Evolutionary conservation across 2,329 filamentous ascomycete genomes (phyloP).

Genomic region (Aspergillus thermomutatus): DNA sequence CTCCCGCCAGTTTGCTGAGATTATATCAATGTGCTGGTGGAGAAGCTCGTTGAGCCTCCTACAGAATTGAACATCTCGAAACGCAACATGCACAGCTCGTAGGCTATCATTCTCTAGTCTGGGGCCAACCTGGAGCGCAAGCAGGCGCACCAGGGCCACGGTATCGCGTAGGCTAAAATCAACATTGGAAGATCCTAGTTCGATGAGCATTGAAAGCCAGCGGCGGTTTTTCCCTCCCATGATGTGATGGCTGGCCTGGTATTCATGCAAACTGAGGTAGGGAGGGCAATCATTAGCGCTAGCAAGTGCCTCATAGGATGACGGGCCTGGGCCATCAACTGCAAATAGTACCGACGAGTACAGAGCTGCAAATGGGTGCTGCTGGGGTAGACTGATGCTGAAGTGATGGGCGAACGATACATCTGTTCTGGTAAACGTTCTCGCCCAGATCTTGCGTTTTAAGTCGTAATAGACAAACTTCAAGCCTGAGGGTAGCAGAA

Average conservation of each 20-base stretch:
- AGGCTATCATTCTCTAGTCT: slow-evolving; percentile 28
- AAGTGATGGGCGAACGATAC: slow-evolving; percentile 49
- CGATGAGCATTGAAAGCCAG: slow-evolving; percentile 49
- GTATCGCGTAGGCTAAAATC: slow-evolving; percentile 59
- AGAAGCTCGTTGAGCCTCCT: slow-evolving; percentile 48
- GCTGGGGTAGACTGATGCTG: slow-evolving; percentile 32
- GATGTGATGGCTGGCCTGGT: slow-evolving; percentile 44
- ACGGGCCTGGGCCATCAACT: slow-evolving; percentile 37
- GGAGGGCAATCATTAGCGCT: slow-evolving; percentile 47
- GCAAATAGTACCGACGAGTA: slow-evolving; percentile 25
- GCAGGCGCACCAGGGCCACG: slow-evolving; percentile 47
- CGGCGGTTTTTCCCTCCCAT: slow-evolving; percentile 43
- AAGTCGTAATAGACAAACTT: slow-evolving; percentile 49
- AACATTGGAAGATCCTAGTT: slow-evolving; percentile 53
- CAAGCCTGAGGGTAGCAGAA: slow-evolving; percentile 49
- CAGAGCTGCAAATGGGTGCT: slow-evolving; percentile 35
- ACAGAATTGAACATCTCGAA: slow-evolving; percentile 53
- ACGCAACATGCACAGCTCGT: slow-evolving; percentile 48
- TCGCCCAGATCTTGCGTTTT: slow-evolving; percentile 38
- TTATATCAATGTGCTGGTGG: slow-evolving; percentile 41
- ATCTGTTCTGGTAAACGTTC: slow-evolving; percentile 14
- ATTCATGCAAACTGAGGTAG: slow-evolving; percentile 49
- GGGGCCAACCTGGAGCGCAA: slow-evolving; percentile 58
- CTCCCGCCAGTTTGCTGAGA: slow-evolving; percentile 59
- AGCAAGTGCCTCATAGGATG: slow-evolving; percentile 50